Base-by-base conservation (phyloP, 768 basidiomycete genomes). In the Leccinellum rugosiceps region DNA sequence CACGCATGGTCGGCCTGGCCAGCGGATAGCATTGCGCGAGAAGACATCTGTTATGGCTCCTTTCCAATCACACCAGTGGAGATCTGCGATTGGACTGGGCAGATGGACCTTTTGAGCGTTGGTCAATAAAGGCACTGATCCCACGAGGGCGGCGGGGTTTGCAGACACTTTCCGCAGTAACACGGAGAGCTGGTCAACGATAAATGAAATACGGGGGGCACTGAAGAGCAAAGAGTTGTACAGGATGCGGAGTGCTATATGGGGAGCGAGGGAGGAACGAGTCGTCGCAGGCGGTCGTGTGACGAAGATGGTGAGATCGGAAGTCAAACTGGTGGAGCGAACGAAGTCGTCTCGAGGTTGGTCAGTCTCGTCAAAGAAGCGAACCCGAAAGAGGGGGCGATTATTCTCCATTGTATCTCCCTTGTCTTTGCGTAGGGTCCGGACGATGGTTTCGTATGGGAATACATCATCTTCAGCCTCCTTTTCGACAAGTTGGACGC, bases 41-140 rank as follows among this genome's bases (percentile, higher is more conserved):
- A 99, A 98, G 23, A 98, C 84, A 69, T 96, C 90, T 14, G 96
- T 93, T 68, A 99, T 98, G 7, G 96, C 92, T 31, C 96, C 97
- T 71, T 94, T 93, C 84, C 88, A 99, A 52, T 88, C 95, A 72
- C 93, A 96, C 96, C 97, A 99, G 65, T 97, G 83, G 34, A 99
- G 82, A 71, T 98, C 88, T 15, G 84, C 88, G 11, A 83, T 85
- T 3, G 96, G 94, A 67, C 90, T 81, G 1, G 97, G 97, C 4
- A 99, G 80, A 49, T 79, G 78, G 13, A 73, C 76, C 53, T 78
- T 80, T 73, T 98, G 93, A 13, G 75, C 70, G 4, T 86, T 77
- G 0, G 92, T 94, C 50, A 94, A 74, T 13, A 98, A 74, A 1
- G 93, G 87, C 13, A 96, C 83, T 1, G 88, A 84, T 6, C 94